These are phyloP conservation scores for Coemansia sp. DNA, from an alignment of 192 early-diverging fungal genomes.

Conservation along the genomic window DNA sequence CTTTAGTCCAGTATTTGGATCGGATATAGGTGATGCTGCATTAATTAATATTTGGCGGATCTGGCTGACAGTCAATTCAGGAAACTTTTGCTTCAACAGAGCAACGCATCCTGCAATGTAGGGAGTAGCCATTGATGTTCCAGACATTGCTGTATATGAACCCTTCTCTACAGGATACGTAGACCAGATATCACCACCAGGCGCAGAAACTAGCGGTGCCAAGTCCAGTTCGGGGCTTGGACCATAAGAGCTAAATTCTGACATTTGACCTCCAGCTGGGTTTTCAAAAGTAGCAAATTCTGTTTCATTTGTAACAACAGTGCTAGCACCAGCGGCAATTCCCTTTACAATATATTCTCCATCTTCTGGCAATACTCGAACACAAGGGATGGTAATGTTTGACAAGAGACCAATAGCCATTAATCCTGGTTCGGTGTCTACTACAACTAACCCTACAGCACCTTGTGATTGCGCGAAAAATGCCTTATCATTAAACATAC, in stretches of 20 bases:
- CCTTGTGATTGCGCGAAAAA: constrained; percentile 50
- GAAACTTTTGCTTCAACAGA: constrained; percentile 58
- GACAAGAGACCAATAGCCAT: constrained; percentile 23
- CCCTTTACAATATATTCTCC: constrained; percentile 37
- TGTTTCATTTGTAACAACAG: constrained; percentile 22
- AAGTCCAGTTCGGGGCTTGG: constrained; percentile 62
- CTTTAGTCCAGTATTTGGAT: constrained; percentile 3
- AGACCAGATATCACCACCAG: constrained; percentile 71
- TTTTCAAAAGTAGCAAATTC: constrained; percentile 15
- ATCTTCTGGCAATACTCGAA: constrained; percentile 44
- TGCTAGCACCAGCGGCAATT: constrained; percentile 4
- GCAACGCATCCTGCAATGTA: constrained; percentile 69
- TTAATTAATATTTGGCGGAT: constrained; percentile 10
- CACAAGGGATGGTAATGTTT: constrained; percentile 46
- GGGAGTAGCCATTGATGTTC: constrained; percentile 81
- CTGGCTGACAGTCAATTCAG: constrained; percentile 11
- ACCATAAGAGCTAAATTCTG: constrained; percentile 66
- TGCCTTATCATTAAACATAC: constrained; percentile 53
- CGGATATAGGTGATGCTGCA: constrained; percentile 7
- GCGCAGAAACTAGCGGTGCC: constrained; percentile 64
- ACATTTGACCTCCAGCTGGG: constrained; percentile 12
- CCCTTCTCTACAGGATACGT: constrained; percentile 55
- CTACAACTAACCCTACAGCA: constrained; percentile 54
- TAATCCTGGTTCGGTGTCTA: constrained; percentile 45
- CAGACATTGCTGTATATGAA: constrained; percentile 54